Conservation (phyloP, 768 basidiomycete species). For the Vararia minispora region DNA sequence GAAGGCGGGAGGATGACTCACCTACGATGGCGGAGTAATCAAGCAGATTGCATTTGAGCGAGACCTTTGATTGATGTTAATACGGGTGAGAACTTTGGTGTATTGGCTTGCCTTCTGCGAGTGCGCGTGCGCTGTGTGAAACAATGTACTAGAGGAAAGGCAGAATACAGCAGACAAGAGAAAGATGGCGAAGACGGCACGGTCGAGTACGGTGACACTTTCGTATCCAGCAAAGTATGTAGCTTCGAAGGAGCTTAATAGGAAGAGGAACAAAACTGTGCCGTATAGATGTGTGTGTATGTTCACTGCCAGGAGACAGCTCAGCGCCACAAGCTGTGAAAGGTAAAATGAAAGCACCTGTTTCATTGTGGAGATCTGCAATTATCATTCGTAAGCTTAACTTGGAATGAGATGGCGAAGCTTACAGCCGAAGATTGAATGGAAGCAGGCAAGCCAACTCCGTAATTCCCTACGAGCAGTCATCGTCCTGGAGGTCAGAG, state of each 20-base stretch:
- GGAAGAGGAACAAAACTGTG: conserved; percentile 45
- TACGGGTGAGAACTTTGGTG: neutral
- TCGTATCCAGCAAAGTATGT: conserved; percentile 40
- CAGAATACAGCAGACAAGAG: conserved; percentile 64
- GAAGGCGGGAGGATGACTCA: conserved; percentile 18
- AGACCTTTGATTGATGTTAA: conserved; percentile 30
- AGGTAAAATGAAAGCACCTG: conserved; percentile 30
- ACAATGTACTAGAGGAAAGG: conserved; percentile 58
- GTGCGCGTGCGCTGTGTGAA: conserved; percentile 66
- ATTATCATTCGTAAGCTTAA: neutral
- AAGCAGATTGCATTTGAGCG: conserved; percentile 46
- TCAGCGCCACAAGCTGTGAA: conserved; percentile 9
- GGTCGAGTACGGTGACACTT: conserved; percentile 50
- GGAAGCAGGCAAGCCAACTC: conserved; percentile 49
- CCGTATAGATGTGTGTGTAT: conserved; percentile 77
- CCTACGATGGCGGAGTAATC: conserved; percentile 77
- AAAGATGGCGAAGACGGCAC: conserved; percentile 50
- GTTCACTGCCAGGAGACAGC: conserved; percentile 65
- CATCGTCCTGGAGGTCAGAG: neutral
- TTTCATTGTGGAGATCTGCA: conserved; percentile 71
- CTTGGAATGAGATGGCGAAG: conserved; percentile 9
- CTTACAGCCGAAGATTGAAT: conserved; percentile 61
- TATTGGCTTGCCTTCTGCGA: conserved; percentile 44
- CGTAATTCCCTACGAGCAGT: conserved; percentile 38
- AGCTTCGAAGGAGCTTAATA: conserved; percentile 42